Base-by-base conservation (phyloP, 352 stramenopile species). In the Globisporangium uncinulatum region DNA sequence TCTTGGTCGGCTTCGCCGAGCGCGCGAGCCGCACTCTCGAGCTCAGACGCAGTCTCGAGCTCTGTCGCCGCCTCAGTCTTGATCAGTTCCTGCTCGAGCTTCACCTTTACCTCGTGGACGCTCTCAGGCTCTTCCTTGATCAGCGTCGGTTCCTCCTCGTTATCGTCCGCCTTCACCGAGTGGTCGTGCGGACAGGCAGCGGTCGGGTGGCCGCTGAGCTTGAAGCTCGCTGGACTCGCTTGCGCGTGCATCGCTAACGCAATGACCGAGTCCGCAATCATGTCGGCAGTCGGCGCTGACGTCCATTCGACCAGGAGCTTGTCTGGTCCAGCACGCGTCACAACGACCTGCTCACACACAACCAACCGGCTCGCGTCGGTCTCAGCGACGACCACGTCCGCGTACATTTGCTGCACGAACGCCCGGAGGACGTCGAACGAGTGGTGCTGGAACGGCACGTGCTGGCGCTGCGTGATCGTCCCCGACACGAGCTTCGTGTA, bases 201-300 rank as follows among this genome's bases (percentile, higher is more conserved):
- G 0, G 67, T 88, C 19, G 80, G 79, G 56, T 93, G 80, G 8
- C 71, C 68, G 59, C 79, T 87, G 21, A 93, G 57, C 66, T 95
- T 92, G 61, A 94, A 92, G 44, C 79, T 86, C 21, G 81, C 83
- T 6, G 79, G 81, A 57, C 84, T 92, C 47, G 86, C 83, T 59
- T 94, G 79, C 2, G 83, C 87, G 61, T 98, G 94, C 89, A 98
- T 97, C n/a, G 97, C 82, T 13, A 98, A 71, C 17, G 90, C 92
- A 42, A 98, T 93, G n/a, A 98, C 76, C 17, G 93, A 97, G 79
- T 99, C 96, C 19, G 95, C 96, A 56, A 98, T 94, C 66, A 98
- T 94, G 65, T 99, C 96, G 7, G 87, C 91, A 4, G 89, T 96
- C n/a, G 95, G 92, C 39, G 88, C 92, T 10, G 93, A 92, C 21